Evolutionary conservation across 257 asterid species (phyloP).

Genomic region (Lantana camara): DNA sequence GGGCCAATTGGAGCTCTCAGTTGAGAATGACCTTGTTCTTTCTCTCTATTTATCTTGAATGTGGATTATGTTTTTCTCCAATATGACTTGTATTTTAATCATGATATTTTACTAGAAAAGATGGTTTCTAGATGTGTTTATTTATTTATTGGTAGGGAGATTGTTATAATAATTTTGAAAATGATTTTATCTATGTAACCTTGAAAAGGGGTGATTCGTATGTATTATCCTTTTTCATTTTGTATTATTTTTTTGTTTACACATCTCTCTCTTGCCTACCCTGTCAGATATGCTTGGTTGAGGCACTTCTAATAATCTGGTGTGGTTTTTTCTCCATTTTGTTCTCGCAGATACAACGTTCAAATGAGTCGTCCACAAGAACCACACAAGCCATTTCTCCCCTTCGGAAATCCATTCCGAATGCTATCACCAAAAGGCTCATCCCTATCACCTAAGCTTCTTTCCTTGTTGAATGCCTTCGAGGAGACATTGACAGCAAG

Average conservation of each 20-base stretch:
- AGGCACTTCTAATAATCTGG: not conserved
- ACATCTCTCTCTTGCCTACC: not conserved
- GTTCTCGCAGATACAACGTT: constrained; percentile 42
- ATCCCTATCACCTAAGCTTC: constrained; percentile 62
- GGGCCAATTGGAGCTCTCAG: too few relatives aligned
- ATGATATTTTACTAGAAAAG: not conserved
- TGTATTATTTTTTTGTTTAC: not conserved
- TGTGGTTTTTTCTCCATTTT: constrained; percentile 1
- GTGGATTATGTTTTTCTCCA: not conserved
- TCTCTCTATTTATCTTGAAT: not conserved
- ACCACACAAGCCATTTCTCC: constrained; percentile 59
- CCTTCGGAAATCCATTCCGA: constrained; percentile 83
- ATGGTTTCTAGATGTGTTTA: not conserved
- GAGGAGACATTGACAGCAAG: constrained; percentile 65
- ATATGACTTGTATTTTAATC: not conserved
- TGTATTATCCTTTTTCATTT: not conserved
- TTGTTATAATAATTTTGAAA: not conserved
- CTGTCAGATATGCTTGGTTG: too few relatives aligned
- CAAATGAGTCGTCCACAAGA: constrained; percentile 76
- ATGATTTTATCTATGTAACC: too few relatives aligned
- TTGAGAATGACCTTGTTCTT: too few relatives aligned
- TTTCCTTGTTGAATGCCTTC: constrained; percentile 56
- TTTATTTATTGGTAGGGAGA: too few relatives aligned
- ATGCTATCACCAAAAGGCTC: constrained; percentile 67
- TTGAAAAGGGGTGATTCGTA: too few relatives aligned